Conservation (phyloP, 345 rosid species). For the Sapria himalayana region DNA sequence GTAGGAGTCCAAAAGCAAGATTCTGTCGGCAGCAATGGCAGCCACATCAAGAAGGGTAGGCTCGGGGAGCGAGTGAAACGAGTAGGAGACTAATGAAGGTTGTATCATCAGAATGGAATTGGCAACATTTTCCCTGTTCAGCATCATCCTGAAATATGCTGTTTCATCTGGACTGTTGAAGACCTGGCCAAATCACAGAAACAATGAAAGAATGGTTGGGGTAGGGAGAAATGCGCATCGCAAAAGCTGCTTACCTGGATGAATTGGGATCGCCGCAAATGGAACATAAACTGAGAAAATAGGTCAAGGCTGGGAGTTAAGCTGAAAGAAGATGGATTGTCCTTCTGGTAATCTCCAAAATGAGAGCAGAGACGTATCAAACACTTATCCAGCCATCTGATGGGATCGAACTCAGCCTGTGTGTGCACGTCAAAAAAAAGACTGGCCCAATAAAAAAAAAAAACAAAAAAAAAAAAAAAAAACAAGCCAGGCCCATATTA, state of each 20-base stretch:
- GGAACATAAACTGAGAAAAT: slow-evolving; percentile 75
- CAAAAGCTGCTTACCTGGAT: slow-evolving; percentile 43
- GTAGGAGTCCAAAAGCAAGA: slow-evolving; percentile 69
- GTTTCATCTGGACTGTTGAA: slow-evolving; percentile 97
- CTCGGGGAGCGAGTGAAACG: slow-evolving; percentile 70
- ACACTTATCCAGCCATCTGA: slow-evolving; percentile 85
- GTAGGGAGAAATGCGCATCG: not conserved
- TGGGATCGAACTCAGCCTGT: slow-evolving; percentile 79
- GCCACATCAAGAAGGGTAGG: slow-evolving; percentile 73
- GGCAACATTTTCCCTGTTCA: slow-evolving; percentile 76
- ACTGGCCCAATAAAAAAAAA: not conserved
- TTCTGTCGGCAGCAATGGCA: slow-evolving; percentile 76
- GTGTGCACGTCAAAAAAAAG: slow-evolving; percentile 6
- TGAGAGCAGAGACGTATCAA: slow-evolving; percentile 62
- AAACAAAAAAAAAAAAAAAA: not conserved
- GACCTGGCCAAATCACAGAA: slow-evolving; percentile 32
- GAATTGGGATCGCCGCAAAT: slow-evolving; percentile 93
- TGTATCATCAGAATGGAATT: slow-evolving; percentile 92
- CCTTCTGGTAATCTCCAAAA: slow-evolving; percentile 82
- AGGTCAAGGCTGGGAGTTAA: slow-evolving; percentile 62
- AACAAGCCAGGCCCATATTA: not conserved
- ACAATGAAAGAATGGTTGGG: slow-evolving; percentile 6
- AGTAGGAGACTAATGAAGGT: slow-evolving; percentile 84
- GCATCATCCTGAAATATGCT: slow-evolving; percentile 72
- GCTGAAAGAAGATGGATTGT: slow-evolving; percentile 58